Evolutionary conservation across 495 filamentous ascomycete species (phyloP).

Genomic region (Astrothelium subdiscretum): DNA sequence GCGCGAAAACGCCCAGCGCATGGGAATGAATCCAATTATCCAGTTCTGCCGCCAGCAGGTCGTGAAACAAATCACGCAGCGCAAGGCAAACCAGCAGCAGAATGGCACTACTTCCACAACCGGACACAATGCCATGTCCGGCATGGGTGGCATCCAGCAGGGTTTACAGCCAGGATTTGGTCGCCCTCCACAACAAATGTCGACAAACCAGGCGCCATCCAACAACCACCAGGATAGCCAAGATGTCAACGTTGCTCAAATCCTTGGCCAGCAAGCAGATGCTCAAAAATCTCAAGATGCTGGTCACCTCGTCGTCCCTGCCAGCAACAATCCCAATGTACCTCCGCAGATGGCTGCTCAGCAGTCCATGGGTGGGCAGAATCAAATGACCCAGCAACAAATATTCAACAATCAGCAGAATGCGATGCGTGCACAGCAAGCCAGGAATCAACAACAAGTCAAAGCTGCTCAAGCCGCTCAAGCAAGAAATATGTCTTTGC

Average conservation of each 20-base stretch:
- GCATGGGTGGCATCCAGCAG: not conserved
- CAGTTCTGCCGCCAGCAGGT: not conserved
- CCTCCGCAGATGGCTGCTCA: slow-evolving; percentile 21
- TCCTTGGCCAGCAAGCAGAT: slow-evolving; percentile 51
- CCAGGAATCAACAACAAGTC: slow-evolving; percentile 16
- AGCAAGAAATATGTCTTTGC: slow-evolving; percentile 28
- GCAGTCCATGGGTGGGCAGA: not conserved
- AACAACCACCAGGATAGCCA: slow-evolving; percentile 31
- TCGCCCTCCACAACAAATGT: not conserved
- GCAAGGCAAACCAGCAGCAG: not conserved
- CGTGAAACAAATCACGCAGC: not conserved
- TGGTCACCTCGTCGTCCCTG: slow-evolving; percentile 55
- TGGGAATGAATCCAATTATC: not conserved
- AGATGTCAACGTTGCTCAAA: slow-evolving; percentile 40
- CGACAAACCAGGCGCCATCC: slow-evolving; percentile 19
- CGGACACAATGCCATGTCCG: not conserved
- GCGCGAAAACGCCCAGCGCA: not conserved
- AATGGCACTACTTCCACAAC: not conserved
- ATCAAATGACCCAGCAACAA: slow-evolving; percentile 34
- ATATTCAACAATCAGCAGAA: slow-evolving; percentile 23
- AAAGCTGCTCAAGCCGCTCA: slow-evolving; percentile 22
- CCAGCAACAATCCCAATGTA: slow-evolving; percentile 43
- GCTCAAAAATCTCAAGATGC: slow-evolving; percentile 51
- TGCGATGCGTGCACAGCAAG: slow-evolving; percentile 18
- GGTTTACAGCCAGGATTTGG: not conserved